Percentiles rank a stretch among this genome's conserved stretches.
Evolutionary conservation across 2,329 filamentous ascomycete species (phyloP).

Genomic region (Fusarium sp.): DNA sequence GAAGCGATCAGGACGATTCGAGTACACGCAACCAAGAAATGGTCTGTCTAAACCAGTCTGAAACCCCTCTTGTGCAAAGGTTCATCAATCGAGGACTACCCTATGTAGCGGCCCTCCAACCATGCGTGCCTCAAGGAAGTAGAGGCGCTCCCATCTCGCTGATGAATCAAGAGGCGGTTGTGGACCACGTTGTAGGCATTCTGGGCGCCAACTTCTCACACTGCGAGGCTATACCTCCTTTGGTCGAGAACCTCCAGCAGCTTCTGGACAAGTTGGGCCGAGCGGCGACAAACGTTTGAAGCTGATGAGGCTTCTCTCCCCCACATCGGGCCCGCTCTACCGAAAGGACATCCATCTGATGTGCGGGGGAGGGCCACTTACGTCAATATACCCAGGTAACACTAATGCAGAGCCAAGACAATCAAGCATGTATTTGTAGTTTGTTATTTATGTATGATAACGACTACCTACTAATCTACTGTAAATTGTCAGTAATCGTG

Average conservation of each 20-base stretch:
- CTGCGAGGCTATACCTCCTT: neutral
- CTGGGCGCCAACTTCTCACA: neutral
- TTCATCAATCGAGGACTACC: neutral
- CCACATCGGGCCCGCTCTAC: neutral
- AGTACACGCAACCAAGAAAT: neutral
- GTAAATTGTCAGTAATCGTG: no score
- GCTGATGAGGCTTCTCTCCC: neutral
- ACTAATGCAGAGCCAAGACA: no score
- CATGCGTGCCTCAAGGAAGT: neutral
- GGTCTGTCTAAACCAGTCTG: neutral
- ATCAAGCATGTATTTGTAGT: no score
- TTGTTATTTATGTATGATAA: no score
- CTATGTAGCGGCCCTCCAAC: neutral
- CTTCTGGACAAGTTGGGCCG: neutral
- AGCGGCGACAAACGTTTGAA: neutral
- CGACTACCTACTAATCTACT: no score
- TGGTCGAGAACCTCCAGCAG: constrained; percentile 6
- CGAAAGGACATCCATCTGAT: no score
- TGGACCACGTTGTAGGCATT: neutral
- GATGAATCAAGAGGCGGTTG: neutral
- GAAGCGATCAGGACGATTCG: neutral
- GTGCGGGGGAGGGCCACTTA: no score
- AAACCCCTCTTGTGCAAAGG: neutral
- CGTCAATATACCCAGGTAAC: no score
- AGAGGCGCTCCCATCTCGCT: neutral